Evolutionary conservation across 1,284 basidiomycete genomes (phyloP).

Genomic region (Rhizoctonia solani): DNA sequence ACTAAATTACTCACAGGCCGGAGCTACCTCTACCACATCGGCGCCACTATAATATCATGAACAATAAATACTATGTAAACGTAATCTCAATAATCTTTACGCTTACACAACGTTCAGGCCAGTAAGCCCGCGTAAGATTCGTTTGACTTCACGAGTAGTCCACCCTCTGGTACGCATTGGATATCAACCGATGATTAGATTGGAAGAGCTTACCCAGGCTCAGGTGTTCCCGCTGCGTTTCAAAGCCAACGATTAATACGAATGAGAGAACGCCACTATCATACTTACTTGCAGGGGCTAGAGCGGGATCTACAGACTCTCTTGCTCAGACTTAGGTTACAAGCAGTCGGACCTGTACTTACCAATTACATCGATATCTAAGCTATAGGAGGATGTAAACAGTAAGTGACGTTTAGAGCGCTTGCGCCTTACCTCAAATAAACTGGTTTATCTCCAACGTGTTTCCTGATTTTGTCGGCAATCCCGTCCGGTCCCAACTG

Average conservation of each 20-base stretch:
- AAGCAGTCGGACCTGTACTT: conserved; percentile 23
- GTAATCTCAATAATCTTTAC: too few relatives aligned
- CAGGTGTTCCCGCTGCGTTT: conserved; percentile 73
- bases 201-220: conserved; percentile 55
- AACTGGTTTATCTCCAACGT: conserved; percentile 70
- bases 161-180: conserved; percentile 52
- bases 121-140: conserved; percentile 73
- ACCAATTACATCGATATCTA: conserved; percentile 82
- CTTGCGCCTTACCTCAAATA: conserved; percentile 62
- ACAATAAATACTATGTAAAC: too few relatives aligned
- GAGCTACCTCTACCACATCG: conserved; percentile 80
- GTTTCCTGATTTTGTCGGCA: conserved; percentile 57
- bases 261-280: not conserved
- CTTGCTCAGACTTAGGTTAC: conserved; percentile 49
- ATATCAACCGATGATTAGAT: not conserved
- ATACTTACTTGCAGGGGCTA: conserved; percentile 78
- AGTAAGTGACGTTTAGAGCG: not conserved
- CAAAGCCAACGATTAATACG: not conserved
- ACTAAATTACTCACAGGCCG: conserved; percentile 54
- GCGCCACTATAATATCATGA: conserved; percentile 55
- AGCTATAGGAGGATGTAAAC: conserved; percentile 45
- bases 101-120: conserved; percentile 78
- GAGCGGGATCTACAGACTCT: conserved; percentile 62
- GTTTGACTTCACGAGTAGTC: conserved; percentile 79
- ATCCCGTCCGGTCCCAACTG: conserved; percentile 35